phyloP scores from a whole-genome alignment of 139 green algal species.

The Volvox africanus region DNA sequence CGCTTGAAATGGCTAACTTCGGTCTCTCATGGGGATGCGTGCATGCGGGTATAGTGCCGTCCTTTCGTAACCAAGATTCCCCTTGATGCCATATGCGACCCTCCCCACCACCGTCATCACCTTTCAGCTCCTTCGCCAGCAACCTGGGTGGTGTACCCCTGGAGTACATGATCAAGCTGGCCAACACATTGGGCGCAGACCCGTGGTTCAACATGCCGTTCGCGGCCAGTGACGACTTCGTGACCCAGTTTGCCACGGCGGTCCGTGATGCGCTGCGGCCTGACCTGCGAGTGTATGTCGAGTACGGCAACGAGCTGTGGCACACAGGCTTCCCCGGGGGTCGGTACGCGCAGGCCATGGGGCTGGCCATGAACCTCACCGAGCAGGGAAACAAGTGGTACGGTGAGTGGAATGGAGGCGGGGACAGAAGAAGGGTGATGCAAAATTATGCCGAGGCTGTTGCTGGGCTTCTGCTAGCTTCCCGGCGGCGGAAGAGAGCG shows the following conservation, averaged over 20 bases:
- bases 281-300: slow-evolving; percentile 51
- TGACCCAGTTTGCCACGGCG: slow-evolving; percentile 17
- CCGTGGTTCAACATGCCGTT: slow-evolving; percentile 54
- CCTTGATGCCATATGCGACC: too few species aligned
- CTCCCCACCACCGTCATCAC: not conserved
- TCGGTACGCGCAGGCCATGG: slow-evolving; percentile 46
- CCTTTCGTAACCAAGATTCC: too few species aligned
- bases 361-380: slow-evolving; percentile 22
- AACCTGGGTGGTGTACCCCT: slow-evolving; percentile 40
- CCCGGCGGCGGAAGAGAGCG: too few species aligned
- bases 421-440: too few species aligned
- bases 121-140: slow-evolving; percentile 44
- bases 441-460: too few species aligned
- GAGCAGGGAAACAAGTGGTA: slow-evolving; percentile 26
- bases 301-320: slow-evolving; percentile 58
- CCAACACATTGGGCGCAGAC: slow-evolving; percentile 49
- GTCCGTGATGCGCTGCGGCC: slow-evolving; percentile 43
- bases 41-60: too few species aligned
- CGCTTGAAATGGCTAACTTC: too few species aligned
- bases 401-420: not conserved
- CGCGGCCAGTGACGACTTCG: slow-evolving; percentile 38
- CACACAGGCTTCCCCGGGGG: slow-evolving; percentile 55
- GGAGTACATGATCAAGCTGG: slow-evolving; percentile 54
- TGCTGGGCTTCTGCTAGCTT: too few species aligned
- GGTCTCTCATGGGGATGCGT: too few species aligned